A percentile compares a stretch with the other conserved stretches of the same genome.
Conservation (phyloP, 441 rosid genomes). For the Iberis amara region DNA sequence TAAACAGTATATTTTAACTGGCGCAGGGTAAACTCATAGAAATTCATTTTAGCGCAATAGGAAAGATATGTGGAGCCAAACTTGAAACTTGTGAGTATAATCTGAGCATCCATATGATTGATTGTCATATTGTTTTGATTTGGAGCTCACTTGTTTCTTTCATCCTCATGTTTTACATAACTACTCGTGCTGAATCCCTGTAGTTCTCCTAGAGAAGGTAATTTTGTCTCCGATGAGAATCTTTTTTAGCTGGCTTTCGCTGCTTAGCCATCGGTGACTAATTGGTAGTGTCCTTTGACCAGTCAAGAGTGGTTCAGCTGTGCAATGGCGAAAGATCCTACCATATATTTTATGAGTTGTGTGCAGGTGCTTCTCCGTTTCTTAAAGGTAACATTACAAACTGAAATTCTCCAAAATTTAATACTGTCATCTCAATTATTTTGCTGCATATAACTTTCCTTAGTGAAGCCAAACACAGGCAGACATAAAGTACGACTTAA, state of each 20-base stretch:
- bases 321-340: constrained; percentile 78
- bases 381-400: constrained; percentile 58
- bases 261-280: constrained; percentile 26
- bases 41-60: constrained; percentile 63
- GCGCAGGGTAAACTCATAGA: constrained; percentile 65
- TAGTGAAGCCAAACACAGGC: not conserved
- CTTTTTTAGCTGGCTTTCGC: constrained; percentile 21
- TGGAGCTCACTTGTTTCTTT: constrained; percentile 33
- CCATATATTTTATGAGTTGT: constrained; percentile 81
- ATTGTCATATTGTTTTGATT: constrained; percentile 1
- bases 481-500: not conserved
- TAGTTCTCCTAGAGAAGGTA: constrained; percentile 91
- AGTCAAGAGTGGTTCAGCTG: constrained; percentile 89
- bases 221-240: constrained; percentile 13
- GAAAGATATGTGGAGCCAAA: constrained; percentile 78
- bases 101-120: constrained; percentile 12
- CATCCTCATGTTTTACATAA: constrained; percentile 19
- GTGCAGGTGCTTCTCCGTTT: constrained; percentile 76
- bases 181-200: constrained; percentile 6
- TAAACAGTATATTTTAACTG: not conserved
- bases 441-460: not conserved
- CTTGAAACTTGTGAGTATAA: constrained; percentile 72
- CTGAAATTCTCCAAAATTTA: not conserved
- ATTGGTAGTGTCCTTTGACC: constrained; percentile 34
- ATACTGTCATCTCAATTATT: not conserved